A percentile compares a stretch with the other conserved stretches of the same genome.
phyloP scores from a whole-genome alignment of 441 rosid genomes.

The Rhodomyrtus psidioides region DNA sequence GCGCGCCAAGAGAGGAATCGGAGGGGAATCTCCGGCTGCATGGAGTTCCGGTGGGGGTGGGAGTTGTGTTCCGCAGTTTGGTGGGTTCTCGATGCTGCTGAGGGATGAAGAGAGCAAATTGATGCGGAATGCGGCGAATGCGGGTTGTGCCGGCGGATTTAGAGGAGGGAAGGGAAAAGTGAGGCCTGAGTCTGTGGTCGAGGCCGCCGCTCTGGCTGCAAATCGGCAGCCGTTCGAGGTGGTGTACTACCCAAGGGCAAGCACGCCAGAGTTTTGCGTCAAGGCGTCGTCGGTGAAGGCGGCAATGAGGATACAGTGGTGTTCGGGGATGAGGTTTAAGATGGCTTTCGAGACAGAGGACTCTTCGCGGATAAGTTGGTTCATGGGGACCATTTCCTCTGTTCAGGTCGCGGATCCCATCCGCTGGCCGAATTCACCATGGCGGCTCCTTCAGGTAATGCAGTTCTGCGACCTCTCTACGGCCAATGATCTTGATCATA shows the following conservation, averaged over 20 bases:
- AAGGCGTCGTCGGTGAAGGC: constrained; percentile 57
- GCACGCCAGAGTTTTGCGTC: constrained; percentile 80
- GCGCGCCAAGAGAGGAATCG: constrained; percentile 62
- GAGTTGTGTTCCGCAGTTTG: constrained; percentile 24
- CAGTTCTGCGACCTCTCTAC: neutral
- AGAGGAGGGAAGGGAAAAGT: constrained; percentile 41
- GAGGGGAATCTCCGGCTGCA: constrained; percentile 56
- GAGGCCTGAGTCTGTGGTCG: constrained; percentile 54
- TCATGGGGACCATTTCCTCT: constrained; percentile 83
- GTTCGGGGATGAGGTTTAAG: constrained; percentile 90
- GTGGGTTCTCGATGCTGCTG: constrained; percentile 43
- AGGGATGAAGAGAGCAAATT: constrained; percentile 41
- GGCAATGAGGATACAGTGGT: constrained; percentile 80
- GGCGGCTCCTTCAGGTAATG: constrained; percentile 86
- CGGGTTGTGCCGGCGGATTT: constrained; percentile 17
- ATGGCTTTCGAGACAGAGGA: constrained; percentile 98
- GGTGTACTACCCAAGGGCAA: constrained; percentile 79
- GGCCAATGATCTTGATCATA: neutral
- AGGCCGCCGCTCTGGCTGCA: constrained; percentile 69
- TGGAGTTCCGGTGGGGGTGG: constrained; percentile 35
- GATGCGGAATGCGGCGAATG: constrained; percentile 20
- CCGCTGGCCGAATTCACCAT: constrained; percentile 87
- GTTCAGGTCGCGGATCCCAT: constrained; percentile 78
- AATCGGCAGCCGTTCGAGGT: constrained; percentile 71
- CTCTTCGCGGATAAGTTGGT: constrained; percentile 94